phyloP scores from a whole-genome alignment of 1,284 basidiomycete genomes.

The Ustilago cynodontis region DNA sequence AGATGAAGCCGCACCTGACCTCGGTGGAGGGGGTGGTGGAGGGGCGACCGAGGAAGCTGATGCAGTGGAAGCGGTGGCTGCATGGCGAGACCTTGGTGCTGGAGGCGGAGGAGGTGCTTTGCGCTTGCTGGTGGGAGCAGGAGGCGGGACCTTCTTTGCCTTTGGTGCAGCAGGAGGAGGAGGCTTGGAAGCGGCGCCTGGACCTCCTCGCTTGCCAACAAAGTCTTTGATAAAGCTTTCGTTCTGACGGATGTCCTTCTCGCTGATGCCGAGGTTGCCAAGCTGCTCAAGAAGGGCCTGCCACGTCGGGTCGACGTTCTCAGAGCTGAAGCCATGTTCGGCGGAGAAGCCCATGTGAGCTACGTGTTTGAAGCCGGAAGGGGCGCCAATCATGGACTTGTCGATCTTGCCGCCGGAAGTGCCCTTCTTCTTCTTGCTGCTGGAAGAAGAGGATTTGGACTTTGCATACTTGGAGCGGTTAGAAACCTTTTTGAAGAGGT shows the following conservation, averaged over 20 bases:
- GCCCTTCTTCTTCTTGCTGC: conserved; percentile 72
- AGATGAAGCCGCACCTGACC: conserved; percentile 70
- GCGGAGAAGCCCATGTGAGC: conserved; percentile 95
- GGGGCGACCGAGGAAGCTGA: conserved; percentile 35
- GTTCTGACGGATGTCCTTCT: conserved; percentile 77
- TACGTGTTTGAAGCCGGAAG: conserved; percentile 84
- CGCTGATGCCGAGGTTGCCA: conserved; percentile 76
- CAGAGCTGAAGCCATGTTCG: conserved; percentile 85
- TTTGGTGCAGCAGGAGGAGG: conserved; percentile 72
- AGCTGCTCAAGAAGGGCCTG: conserved; percentile 81
- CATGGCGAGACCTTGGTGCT: conserved; percentile 45
- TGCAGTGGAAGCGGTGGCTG: conserved; percentile 37
- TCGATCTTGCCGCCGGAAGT: conserved; percentile 77
- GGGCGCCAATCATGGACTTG: conserved; percentile 90
- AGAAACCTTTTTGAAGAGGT: conserved; percentile 89
- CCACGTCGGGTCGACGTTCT: conserved; percentile 94
- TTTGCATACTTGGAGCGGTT: conserved; percentile 76
- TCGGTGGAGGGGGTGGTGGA: conserved; percentile 67
- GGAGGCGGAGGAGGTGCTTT: conserved; percentile 65
- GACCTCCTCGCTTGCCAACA: conserved; percentile 76
- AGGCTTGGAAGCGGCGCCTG: conserved; percentile 30
- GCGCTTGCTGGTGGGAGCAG: conserved; percentile 67
- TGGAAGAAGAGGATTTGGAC: conserved; percentile 50
- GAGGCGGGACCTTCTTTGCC: conserved; percentile 74
- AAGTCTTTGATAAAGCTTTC: conserved; percentile 91